These are phyloP conservation scores for Trametes sanguinea DNA, from an alignment of 768 basidiomycete genomes.

Conservation along the genomic window DNA sequence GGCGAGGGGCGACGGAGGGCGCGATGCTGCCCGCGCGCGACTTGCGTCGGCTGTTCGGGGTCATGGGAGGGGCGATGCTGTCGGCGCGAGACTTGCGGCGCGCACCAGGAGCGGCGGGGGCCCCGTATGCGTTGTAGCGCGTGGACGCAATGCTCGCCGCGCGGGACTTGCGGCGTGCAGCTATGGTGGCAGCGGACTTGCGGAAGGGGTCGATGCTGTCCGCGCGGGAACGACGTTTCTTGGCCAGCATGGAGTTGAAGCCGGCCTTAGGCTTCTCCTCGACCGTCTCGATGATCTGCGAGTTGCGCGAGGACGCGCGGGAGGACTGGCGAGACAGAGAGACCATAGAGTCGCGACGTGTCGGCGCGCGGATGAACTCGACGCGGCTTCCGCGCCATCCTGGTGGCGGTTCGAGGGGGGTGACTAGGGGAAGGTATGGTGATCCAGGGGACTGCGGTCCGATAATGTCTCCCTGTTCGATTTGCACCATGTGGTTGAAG, in stretches of 20 bases:
- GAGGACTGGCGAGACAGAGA: constrained; percentile 23
- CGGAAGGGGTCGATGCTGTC: constrained; percentile 24
- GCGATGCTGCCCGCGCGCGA: neutral
- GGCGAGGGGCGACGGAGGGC: constrained; percentile 7
- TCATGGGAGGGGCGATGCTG: constrained; percentile 3
- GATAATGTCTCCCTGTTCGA: constrained; percentile 6
- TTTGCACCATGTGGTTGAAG: constrained; percentile 1
- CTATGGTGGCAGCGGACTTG: constrained; percentile 5
- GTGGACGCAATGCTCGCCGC: constrained; percentile 9
- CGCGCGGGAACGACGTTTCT: constrained; percentile 20
- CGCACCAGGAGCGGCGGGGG: neutral
- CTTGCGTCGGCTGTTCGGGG: constrained; percentile 8
- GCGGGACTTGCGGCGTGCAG: constrained; percentile 13
- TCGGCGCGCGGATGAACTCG: constrained; percentile 6
- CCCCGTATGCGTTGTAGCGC: neutral
- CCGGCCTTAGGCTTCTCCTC: neutral
- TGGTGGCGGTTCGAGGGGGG: constrained; percentile 9
- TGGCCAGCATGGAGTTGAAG: constrained; percentile 4
- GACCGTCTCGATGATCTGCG: constrained; percentile 1
- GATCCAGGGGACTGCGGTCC: constrained; percentile 15
- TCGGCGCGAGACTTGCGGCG: neutral
- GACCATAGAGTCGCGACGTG: constrained; percentile 14
- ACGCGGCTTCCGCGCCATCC: constrained; percentile 5
- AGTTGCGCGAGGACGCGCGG: constrained; percentile 20
- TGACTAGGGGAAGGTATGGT: constrained; percentile 14